These are phyloP conservation scores for Lactarius sanguifluus DNA, from an alignment of 768 basidiomycete genomes.

Conservation along the genomic window DNA sequence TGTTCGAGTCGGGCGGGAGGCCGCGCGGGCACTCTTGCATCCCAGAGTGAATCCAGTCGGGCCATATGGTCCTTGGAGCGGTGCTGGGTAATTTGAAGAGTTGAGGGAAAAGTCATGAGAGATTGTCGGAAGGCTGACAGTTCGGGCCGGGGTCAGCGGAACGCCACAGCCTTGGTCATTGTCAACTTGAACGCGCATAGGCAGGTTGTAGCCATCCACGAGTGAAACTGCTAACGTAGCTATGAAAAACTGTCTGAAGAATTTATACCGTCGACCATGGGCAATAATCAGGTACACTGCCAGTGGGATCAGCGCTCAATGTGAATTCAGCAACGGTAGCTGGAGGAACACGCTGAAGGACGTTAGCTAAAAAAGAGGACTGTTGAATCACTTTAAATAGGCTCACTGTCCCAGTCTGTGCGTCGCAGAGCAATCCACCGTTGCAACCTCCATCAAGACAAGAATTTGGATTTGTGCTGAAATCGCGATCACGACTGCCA, in stretches of 20 bases:
- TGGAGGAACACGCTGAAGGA: constrained; percentile 36
- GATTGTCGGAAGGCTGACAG: constrained; percentile 27
- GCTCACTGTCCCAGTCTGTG: constrained; percentile 34
- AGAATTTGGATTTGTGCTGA: constrained; percentile 36
- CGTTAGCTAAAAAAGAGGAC: background rate
- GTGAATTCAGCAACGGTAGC: constrained; percentile 41
- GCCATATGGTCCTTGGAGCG: constrained; percentile 39
- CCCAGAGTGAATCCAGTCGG: constrained; percentile 40
- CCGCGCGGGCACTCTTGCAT: constrained; percentile 46
- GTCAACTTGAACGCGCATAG: constrained; percentile 36
- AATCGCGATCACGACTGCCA: constrained; percentile 43
- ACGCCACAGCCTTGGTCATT: constrained; percentile 38
- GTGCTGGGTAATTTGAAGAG: constrained; percentile 35
- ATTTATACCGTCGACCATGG: background rate
- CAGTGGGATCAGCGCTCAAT: constrained; percentile 30
- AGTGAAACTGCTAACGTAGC: constrained; percentile 31
- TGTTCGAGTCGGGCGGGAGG: constrained; percentile 42
- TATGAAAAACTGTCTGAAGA: no score
- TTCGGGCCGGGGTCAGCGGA: constrained; percentile 40
- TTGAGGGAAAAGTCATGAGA: background rate
- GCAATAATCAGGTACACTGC: constrained; percentile 33
- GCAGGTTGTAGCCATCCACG: constrained; percentile 39
- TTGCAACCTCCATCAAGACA: constrained; percentile 44
- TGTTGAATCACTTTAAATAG: background rate
- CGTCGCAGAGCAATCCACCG: constrained; percentile 41